Conservation (phyloP, 352 stramenopile species). For the Phytopythium oedochilum region DNA sequence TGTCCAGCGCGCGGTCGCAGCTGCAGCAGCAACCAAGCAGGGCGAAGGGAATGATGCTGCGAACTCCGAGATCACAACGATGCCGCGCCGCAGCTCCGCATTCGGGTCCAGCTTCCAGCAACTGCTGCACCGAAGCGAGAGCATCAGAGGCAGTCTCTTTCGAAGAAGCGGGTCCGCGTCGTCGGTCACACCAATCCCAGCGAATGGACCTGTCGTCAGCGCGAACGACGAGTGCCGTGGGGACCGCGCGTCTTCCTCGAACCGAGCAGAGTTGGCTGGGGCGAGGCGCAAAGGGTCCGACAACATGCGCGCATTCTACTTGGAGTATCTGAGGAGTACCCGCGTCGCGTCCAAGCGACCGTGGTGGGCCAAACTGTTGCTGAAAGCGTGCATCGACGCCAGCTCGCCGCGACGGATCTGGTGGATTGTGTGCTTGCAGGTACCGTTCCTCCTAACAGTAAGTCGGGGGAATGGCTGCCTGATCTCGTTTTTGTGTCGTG, state of each 20-base stretch:
- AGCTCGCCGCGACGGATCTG: constrained; percentile 2
- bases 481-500: constrained; percentile 33
- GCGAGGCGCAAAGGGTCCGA: not conserved
- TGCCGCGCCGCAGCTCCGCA: not conserved
- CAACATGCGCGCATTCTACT: constrained; percentile 1
- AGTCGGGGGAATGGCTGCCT: constrained; percentile 6
- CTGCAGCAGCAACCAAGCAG: not conserved
- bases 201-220: not conserved
- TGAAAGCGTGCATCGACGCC: constrained; percentile 14
- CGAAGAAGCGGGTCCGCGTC: not conserved
- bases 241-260: not conserved
- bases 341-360: not conserved
- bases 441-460: not conserved
- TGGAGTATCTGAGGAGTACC: not conserved
- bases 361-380: constrained; percentile 10
- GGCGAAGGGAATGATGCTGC: not conserved
- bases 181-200: not conserved
- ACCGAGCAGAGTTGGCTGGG: not conserved
- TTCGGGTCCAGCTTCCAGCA: constrained; percentile 1
- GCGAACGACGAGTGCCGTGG: not conserved
- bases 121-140: not conserved
- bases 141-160: constrained; percentile 1
- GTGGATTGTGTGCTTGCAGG: constrained; percentile 16
- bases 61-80: not conserved
- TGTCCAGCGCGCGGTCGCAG: constrained; percentile 7